Evolutionary conservation across 2,329 filamentous ascomycete species (phyloP), one percentile per base, ranked within the genome.

Genomic region (Colletotrichum cuscutae): DNA sequence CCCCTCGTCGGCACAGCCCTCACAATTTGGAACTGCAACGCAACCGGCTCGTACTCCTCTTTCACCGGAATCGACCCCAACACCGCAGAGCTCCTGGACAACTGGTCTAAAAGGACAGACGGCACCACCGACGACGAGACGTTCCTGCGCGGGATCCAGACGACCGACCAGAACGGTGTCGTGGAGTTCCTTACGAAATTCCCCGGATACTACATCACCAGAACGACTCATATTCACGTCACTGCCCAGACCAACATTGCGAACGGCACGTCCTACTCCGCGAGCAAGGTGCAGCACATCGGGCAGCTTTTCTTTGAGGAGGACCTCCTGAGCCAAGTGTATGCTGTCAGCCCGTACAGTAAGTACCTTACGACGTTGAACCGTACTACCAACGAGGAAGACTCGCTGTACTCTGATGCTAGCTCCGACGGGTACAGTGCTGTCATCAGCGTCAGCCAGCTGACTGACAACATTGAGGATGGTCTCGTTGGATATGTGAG

Each of bases 381-480:
- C 42, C 65, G 56, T 24, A 73, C 70, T 1, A 56, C 52, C 13
- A 70, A 70, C 26, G 66, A 49, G 4, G 80, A 86, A 0, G 88
- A 90, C 76, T 72, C 65, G 57, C 65, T 68, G 8, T 68, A 61
- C 65, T 74, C 22, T 84, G 88, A 61, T 82, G 87, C 57, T 75
- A 82, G 30, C 35, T 78, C 83, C 75, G 83, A 86, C 71, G 84
- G 85, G 15, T 64, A 65, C 66, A 86, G 88, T 75, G 88, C 88
- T 0, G 82, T 89, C 74, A 80, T 88, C 63, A 83, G 89, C 76
- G 89, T 88, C 71, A 84, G 86, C 13, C 82, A 85, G 15, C 81
- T 90, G 9, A 87, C 88, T 4, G 85, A 89, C 32, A 78, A 81
- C 35, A 76, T 86, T 8, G 73, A 77, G 1, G 85, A 87, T 65